These are phyloP conservation scores for Berberis vulgaris DNA, from an alignment of 164 flowering plant genomes.

Conservation along the genomic window DNA sequence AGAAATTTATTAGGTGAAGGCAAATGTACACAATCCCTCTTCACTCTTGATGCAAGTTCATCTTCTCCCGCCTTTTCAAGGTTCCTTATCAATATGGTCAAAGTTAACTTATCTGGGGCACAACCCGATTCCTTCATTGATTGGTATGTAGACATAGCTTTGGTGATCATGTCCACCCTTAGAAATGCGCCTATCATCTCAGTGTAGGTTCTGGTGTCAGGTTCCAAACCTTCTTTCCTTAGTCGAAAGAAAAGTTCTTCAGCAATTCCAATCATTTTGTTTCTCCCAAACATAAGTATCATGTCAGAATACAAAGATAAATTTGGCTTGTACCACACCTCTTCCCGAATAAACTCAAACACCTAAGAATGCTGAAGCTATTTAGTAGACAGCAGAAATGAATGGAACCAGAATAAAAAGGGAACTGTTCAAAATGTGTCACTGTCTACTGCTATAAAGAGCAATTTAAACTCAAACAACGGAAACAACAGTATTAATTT, in stretches of 20 bases:
- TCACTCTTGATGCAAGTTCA: constrained; percentile 45
- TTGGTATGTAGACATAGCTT: constrained; percentile 58
- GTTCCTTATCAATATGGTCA: constrained; percentile 60
- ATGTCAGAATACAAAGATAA: constrained; percentile 41
- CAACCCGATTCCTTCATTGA: constrained; percentile 63
- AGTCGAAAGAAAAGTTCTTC: constrained; percentile 48
- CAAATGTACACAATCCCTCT: constrained; percentile 47
- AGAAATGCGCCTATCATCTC: constrained; percentile 76
- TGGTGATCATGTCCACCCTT: constrained; percentile 41
- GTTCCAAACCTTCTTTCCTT: constrained; percentile 47
- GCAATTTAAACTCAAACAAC: background rate
- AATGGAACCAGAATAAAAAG: background rate
- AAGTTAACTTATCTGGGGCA: constrained; percentile 55
- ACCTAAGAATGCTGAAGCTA: constrained; percentile 34
- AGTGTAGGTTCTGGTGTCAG: constrained; percentile 57
- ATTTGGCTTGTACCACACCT: constrained; percentile 57
- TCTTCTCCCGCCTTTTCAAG: constrained; percentile 60
- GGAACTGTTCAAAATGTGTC: background rate
- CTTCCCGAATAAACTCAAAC: constrained; percentile 44
- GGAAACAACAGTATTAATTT: background rate
- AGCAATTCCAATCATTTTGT: constrained; percentile 44
- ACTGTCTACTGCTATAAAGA: background rate
- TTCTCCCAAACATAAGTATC: constrained; percentile 58
- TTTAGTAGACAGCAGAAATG: background rate
- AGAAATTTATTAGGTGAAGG: constrained; percentile 57